Evolutionary conservation across 495 filamentous ascomycete genomes (phyloP).

Genomic region (Penicillium manginii): DNA sequence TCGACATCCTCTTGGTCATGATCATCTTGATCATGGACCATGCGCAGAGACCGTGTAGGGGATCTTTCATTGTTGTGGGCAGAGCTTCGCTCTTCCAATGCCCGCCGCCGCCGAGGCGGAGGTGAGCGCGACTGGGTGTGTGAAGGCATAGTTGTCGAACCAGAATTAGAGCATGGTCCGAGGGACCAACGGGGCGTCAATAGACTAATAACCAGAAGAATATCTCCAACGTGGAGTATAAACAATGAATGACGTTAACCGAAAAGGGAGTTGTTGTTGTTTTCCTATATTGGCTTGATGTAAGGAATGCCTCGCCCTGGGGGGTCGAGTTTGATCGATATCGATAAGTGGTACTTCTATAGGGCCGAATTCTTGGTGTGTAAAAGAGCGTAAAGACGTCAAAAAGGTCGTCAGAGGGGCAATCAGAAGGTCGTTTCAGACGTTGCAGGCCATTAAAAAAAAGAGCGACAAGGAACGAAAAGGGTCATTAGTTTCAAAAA

Average conservation of each 20-base stretch:
- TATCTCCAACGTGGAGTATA: constrained; percentile 3
- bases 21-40: constrained; percentile 39
- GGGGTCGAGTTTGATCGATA: constrained; percentile 13
- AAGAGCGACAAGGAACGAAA: constrained; percentile 40
- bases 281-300: constrained; percentile 25
- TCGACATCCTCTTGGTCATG: constrained; percentile 42
- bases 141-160: constrained; percentile 38
- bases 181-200: constrained; percentile 14
- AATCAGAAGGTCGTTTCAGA: constrained; percentile 32
- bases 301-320: constrained; percentile 41
- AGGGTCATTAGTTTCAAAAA: constrained; percentile 42
- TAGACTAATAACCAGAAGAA: constrained; percentile 11
- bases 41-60: constrained; percentile 40
- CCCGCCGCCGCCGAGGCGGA: constrained; percentile 45
- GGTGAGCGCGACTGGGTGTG: constrained; percentile 37
- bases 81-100: constrained; percentile 56
- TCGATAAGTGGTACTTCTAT: constrained; percentile 15
- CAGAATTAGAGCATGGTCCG: constrained; percentile 41
- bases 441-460: constrained; percentile 34
- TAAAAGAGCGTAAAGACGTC: constrained; percentile 31
- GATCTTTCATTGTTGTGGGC: constrained; percentile 55
- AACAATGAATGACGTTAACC: constrained; percentile 21
- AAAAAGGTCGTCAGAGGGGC: constrained; percentile 29
- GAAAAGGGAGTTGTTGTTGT: constrained; percentile 21
- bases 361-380: constrained; percentile 16